These are phyloP conservation scores for Fusarium paranaense DNA, from an alignment of 2,329 filamentous ascomycete species.

Conservation along the genomic window DNA sequence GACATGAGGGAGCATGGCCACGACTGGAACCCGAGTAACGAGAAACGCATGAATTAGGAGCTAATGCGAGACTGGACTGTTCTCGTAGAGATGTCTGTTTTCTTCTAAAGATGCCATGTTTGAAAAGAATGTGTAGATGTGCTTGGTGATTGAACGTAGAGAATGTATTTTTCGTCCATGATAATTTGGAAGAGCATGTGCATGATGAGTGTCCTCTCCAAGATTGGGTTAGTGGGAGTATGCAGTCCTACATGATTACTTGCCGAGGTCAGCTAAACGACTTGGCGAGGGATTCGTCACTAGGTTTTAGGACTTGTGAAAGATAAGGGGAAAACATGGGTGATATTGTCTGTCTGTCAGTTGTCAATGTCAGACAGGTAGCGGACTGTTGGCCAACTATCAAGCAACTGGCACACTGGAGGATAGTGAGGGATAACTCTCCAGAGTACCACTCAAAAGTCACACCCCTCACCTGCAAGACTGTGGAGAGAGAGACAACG, in stretches of 20 bases:
- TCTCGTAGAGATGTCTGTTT: constrained; percentile 20
- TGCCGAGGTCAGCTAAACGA: background rate
- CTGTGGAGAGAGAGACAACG: background rate
- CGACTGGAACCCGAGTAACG: constrained; percentile 37
- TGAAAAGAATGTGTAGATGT: background rate
- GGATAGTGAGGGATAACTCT: background rate
- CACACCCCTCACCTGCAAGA: background rate
- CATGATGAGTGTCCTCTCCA: background rate
- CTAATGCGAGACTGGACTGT: constrained; percentile 22
- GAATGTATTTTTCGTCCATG: background rate
- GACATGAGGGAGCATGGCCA: constrained; percentile 27
- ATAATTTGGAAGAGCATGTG: background rate
- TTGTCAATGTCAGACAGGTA: background rate
- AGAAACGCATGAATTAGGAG: constrained; percentile 33
- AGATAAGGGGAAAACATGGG: background rate
- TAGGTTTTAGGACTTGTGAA: background rate
- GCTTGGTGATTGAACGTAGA: background rate
- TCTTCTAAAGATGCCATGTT: background rate
- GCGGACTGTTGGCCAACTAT: background rate
- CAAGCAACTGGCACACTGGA: background rate
- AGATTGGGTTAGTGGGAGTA: background rate
- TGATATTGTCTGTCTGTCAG: background rate
- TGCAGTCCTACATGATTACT: background rate
- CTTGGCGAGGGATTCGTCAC: background rate
- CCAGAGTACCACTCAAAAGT: too few relatives aligned